Conservation (phyloP, 2,329 filamentous ascomycete genomes). For the Aspergillus arachidicola region DNA sequence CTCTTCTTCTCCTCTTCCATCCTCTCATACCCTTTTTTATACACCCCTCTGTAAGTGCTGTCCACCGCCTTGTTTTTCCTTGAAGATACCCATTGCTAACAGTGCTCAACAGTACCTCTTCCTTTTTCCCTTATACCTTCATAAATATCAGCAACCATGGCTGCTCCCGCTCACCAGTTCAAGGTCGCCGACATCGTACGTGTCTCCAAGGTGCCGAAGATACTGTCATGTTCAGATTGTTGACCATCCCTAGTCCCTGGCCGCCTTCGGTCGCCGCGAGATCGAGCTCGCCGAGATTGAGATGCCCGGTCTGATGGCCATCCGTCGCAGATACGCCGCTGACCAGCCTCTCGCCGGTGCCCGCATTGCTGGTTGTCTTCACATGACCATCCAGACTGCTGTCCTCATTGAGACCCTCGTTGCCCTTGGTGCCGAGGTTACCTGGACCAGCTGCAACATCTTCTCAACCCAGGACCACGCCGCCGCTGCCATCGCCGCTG, state of each 20-base stretch:
- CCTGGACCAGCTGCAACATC: constrained; percentile 99
- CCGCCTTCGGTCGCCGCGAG: constrained; percentile 98
- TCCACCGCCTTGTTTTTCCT: constrained; percentile 1
- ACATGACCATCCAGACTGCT: constrained; percentile 99
- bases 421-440: constrained; percentile 94
- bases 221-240: neutral
- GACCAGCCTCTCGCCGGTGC: constrained; percentile 95
- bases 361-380: constrained; percentile 95
- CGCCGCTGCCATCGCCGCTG: constrained; percentile 92
- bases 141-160: constrained; percentile 46
- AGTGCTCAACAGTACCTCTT: constrained; percentile 6
- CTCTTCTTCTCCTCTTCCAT: constrained; percentile 9
- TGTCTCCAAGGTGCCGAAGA: constrained; percentile 19
- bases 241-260: constrained; percentile 63
- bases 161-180: constrained; percentile 86
- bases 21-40: neutral
- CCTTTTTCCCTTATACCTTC: neutral
- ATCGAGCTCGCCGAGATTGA: constrained; percentile 95
- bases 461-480: constrained; percentile 99
- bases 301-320: constrained; percentile 98
- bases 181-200: constrained; percentile 93
- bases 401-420: constrained; percentile 98
- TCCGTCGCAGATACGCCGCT: constrained; percentile 82
- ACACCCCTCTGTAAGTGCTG: neutral
- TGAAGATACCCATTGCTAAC: constrained; percentile 6